Evolutionary conservation across 108 stramenopile genomes (phyloP).

Genomic region (Stephanodiscus minutulus): DNA sequence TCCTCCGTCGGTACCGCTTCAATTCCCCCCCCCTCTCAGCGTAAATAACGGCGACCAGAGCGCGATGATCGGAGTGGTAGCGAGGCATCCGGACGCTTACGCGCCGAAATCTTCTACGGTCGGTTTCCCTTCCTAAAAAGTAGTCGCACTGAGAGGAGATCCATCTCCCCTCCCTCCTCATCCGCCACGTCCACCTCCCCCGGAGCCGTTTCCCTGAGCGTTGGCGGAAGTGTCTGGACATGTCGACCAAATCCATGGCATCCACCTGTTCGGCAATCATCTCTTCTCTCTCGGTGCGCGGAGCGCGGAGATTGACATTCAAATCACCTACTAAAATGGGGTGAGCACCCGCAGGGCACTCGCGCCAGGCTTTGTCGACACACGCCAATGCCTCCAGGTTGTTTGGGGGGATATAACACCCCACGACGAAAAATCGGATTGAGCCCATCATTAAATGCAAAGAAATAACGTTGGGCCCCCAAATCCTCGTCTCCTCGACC

Average conservation of each 20-base stretch:
- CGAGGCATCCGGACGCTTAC: no score
- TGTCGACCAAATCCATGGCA: neutral
- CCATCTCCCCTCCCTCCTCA: no score
- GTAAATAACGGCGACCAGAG: no score
- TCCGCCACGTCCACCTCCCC: no score
- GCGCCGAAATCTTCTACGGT: no score
- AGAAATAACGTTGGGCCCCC: conserved; percentile 7
- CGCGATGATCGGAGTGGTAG: no score
- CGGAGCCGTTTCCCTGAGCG: no score
- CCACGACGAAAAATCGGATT: neutral
- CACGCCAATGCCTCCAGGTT: neutral
- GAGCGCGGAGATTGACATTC: neutral
- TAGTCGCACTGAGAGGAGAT: no score
- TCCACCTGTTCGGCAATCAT: neutral
- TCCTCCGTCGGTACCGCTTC: no score
- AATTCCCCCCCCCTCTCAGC: no score
- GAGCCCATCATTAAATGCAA: neutral
- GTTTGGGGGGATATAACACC: conserved; percentile 1
- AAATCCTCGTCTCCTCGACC: neutral
- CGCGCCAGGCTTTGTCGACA: neutral
- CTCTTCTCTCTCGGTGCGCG: neutral
- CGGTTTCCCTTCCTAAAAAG: no score
- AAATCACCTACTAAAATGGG: conserved; percentile 2
- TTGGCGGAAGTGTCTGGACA: no score
- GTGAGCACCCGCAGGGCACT: neutral